Conservation (phyloP, 805 yeast species). For the Ogataea thermomethanolica region DNA sequence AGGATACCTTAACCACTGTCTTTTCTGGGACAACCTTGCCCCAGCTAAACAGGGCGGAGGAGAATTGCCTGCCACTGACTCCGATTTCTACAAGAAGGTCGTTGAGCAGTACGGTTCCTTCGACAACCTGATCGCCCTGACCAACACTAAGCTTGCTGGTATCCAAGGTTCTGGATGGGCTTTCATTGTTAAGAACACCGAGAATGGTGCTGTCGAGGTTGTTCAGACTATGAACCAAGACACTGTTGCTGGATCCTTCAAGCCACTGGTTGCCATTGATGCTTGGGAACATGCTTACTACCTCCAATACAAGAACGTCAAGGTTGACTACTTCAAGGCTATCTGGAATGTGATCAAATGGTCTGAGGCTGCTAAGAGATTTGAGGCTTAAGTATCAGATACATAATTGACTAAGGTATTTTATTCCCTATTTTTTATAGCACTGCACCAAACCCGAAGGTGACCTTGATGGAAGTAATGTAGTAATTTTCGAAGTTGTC, state of each 20-base stretch:
- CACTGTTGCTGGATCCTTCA: slow-evolving; percentile 65
- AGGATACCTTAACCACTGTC: slow-evolving; percentile 80
- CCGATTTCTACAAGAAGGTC: slow-evolving; percentile 59
- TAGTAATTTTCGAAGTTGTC: slow-evolving; percentile 87
- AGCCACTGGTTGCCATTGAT: slow-evolving; percentile 83
- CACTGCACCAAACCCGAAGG: slow-evolving; percentile 96
- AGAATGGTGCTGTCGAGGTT: slow-evolving; percentile 70
- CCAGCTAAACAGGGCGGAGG: slow-evolving; percentile 80
- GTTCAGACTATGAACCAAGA: slow-evolving; percentile 85
- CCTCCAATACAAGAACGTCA: slow-evolving; percentile 87
- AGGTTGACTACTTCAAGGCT: slow-evolving; percentile 88
- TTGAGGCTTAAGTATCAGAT: slow-evolving; percentile 32
- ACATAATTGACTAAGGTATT: not conserved
- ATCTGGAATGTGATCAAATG: slow-evolving; percentile 94
- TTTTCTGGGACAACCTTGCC: slow-evolving; percentile 86
- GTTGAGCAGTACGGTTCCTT: slow-evolving; percentile 64
- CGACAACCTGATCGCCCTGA: slow-evolving; percentile 59
- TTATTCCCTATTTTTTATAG: slow-evolving; percentile 28
- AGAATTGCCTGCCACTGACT: slow-evolving; percentile 49
- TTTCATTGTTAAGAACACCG: slow-evolving; percentile 77
- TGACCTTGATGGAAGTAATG: slow-evolving; percentile 80
- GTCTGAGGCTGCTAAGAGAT: slow-evolving; percentile 83
- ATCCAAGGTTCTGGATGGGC: slow-evolving; percentile 97
- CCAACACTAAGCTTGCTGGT: slow-evolving; percentile 76
- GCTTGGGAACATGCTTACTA: slow-evolving; percentile 98